These are phyloP conservation scores for Triangularia setosa DNA, from an alignment of 2,329 filamentous ascomycete species.

Conservation along the genomic window DNA sequence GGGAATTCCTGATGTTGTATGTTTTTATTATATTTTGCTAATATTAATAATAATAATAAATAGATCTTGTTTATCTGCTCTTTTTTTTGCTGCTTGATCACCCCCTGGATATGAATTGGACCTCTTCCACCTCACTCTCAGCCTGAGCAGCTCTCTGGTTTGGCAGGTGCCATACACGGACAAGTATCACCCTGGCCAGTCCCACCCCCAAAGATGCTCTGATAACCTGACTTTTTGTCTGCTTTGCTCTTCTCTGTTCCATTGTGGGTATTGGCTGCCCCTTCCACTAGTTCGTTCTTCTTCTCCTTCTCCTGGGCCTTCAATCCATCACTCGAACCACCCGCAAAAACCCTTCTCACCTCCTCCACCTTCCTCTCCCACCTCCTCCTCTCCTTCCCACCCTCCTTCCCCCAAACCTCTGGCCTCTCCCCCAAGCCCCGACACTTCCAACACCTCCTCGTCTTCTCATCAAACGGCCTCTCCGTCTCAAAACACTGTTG, in stretches of 20 bases:
- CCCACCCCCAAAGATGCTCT: conserved; percentile 12
- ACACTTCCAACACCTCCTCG: conserved; percentile 28
- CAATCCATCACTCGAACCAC: background rate
- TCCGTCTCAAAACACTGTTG: conserved; percentile 31
- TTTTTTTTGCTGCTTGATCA: too few species aligned
- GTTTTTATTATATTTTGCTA: too few species aligned
- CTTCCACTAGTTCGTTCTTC: too few species aligned
- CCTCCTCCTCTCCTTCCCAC: background rate
- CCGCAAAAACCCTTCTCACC: too few species aligned
- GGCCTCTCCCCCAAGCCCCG: conserved; percentile 15
- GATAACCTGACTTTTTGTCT: background rate
- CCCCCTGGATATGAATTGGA: too few species aligned
- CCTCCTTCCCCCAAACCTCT: background rate
- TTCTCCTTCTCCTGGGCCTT: background rate
- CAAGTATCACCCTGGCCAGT: background rate
- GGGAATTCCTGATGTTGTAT: too few species aligned
- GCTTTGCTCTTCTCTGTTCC: background rate
- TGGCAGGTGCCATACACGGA: background rate
- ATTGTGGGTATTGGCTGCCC: background rate
- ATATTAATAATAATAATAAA: too few species aligned
- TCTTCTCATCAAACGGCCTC: conserved; percentile 30
- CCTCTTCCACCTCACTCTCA: too few species aligned
- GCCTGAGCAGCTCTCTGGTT: too few species aligned
- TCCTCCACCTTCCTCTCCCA: background rate
- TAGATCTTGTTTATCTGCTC: too few species aligned